These are phyloP conservation scores for Mortierella alpina DNA, from an alignment of 192 early-diverging fungal species.

Conservation along the genomic window DNA sequence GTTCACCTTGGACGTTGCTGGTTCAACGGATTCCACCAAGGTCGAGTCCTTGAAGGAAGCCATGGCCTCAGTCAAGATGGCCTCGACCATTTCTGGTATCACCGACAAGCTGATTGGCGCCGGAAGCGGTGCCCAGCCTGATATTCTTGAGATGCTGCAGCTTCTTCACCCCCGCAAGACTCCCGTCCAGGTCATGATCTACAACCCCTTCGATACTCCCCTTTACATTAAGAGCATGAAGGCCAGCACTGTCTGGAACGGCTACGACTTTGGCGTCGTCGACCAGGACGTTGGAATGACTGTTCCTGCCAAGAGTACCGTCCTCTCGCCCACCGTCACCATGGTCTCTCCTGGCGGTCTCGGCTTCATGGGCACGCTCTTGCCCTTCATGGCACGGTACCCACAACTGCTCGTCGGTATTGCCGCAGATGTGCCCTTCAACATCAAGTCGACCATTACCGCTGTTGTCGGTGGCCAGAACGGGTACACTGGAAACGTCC, in stretches of 20 bases:
- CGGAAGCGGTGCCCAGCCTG: slow-evolving; percentile 33
- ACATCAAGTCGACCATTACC: slow-evolving; percentile 35
- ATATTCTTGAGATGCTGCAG: slow-evolving; percentile 36
- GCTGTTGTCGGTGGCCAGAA: slow-evolving; percentile 29
- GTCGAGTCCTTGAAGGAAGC: slow-evolving; percentile 59
- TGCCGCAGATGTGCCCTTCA: slow-evolving; percentile 34
- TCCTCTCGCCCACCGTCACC: slow-evolving; percentile 34
- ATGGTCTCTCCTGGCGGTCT: slow-evolving; percentile 46
- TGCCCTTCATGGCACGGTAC: slow-evolving; percentile 31
- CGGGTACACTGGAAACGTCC: slow-evolving; percentile 37
- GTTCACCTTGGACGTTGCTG: slow-evolving; percentile 57
- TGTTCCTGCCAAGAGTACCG: slow-evolving; percentile 27
- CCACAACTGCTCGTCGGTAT: slow-evolving; percentile 23
- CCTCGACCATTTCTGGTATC: slow-evolving; percentile 58
- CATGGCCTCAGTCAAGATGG: slow-evolving; percentile 58
- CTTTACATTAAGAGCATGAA: slow-evolving; percentile 59
- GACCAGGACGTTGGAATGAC: slow-evolving; percentile 57
- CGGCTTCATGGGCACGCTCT: slow-evolving; percentile 29
- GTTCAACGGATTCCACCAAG: slow-evolving; percentile 51
- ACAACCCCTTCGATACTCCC: slow-evolving; percentile 67
- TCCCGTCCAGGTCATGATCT: slow-evolving; percentile 60
- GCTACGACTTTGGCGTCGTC: slow-evolving; percentile 58
- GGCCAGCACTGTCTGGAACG: slow-evolving; percentile 53
- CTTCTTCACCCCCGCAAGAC: slow-evolving; percentile 21
- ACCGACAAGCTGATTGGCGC: slow-evolving; percentile 49